Conservation (phyloP, 2,329 filamentous ascomycete species). For the Chrysoporthe puriensis region DNA sequence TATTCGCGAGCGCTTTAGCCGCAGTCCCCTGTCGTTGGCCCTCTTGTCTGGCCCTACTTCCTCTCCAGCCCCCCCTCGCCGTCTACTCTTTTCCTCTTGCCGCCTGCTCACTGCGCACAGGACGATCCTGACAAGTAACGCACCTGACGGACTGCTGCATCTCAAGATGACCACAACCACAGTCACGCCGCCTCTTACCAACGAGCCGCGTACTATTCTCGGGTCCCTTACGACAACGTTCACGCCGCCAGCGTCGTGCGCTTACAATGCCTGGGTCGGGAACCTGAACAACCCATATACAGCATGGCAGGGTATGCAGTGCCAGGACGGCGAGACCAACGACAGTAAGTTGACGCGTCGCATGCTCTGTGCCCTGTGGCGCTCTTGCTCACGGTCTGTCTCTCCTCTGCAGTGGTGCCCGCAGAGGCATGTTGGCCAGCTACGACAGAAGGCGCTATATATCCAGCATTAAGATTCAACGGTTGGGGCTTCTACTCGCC, state of each 20-base stretch:
- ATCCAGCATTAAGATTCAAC: neutral
- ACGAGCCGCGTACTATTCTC: constrained; percentile 13
- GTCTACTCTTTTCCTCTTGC: neutral
- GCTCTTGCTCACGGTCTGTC: neutral
- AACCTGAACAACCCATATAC: constrained; percentile 11
- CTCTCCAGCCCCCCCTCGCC: neutral
- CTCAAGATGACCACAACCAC: constrained; percentile 1
- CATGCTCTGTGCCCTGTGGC: neutral
- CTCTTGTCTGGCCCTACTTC: neutral
- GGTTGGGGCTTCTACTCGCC: constrained; percentile 21
- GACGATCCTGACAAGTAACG: neutral
- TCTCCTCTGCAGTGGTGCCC: neutral
- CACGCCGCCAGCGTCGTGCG: constrained; percentile 9
- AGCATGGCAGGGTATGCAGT: constrained; percentile 1
- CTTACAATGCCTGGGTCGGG: constrained; percentile 6
- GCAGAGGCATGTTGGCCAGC: constrained; percentile 16
- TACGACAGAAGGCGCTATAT: constrained; percentile 11
- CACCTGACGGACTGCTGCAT: too few relatives aligned
- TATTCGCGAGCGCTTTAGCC: too few relatives aligned
- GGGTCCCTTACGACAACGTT: constrained; percentile 17
- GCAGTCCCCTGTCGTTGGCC: neutral
- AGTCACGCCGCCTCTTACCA: neutral
- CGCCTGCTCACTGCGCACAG: neutral
- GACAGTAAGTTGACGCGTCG: neutral
- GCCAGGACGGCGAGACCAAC: neutral